Base-by-base conservation (phyloP, 2,329 filamentous ascomycete genomes). In the Cytospora schulzeri region DNA sequence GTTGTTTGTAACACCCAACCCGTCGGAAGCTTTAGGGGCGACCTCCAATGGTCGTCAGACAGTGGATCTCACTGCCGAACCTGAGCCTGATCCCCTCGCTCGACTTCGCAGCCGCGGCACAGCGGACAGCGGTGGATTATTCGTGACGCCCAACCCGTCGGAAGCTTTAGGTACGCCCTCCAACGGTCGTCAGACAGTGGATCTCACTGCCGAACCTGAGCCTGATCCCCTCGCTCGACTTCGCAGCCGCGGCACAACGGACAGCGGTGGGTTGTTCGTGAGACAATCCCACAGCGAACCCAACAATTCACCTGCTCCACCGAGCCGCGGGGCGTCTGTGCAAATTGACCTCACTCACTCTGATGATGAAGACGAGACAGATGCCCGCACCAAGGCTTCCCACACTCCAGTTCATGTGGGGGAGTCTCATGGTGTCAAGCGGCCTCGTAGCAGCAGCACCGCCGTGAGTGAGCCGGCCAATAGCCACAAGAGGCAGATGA, bases 401-500 rank as follows among this genome's bases (percentile, higher is more conserved):
- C n/a, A 22, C 14, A 24, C 45, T 22, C n/a, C 22, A 4, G 3
- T 22, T 12, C 2, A 9, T 24, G 24, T 24, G 45, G n/a, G 11
- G 12, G 17, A 22, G 8, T 15, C 45, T 12, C 26, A 29, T n/a
- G 54, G 29, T 14, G n/a, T 38, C 4, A 65, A 65, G 55, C 55
- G 64, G 2, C n/a, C 19, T 9, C 61, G 45, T 12, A 31, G 55
- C 31, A 54, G 3, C 35, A 61, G 26, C 51, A 24, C 51, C 17
- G 24, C 26, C 26, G 33, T 17, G 5, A 61, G 33, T 29, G 59
- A 61, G 35, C 17, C 51, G 6, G 15, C 15, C 15, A 3, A 22
- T n/a, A 8, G 19, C 14, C 35, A 29, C 19, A 61, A 61, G 50
- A 53, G 51, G 29, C 50, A 55, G 50, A n/a, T 45, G 15, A 48